Evolutionary conservation across 441 rosid species (phyloP), one percentile per base, ranked within the genome.

Genomic region (Geranium incanum): DNA sequence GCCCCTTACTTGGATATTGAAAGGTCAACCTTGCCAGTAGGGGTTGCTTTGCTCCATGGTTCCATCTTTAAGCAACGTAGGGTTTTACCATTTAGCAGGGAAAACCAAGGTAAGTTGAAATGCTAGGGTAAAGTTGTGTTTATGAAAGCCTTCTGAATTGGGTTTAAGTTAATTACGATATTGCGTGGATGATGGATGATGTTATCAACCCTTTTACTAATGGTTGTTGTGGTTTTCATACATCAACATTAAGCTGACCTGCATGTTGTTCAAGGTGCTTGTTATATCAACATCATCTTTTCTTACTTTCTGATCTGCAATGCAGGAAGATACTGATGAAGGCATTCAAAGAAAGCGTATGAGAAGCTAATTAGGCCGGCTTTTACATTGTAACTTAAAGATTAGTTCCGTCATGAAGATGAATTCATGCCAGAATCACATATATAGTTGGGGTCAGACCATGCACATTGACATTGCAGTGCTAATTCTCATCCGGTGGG

Each of bases 291-390:
- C 23, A 16, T 23, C 13, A 33, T 73, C 75, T 67, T 1, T 23
- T 12, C 41, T 15, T 41, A 19, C 59, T 43, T 66, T 60, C 11
- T 52, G 45, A 59, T 43, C 74, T 86, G 85, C 95, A 94, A 97
- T 86, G 85, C 95, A 94, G 99, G 97, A 86, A 70, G 78, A 74
- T 75, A 66, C 76, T 36, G 92, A 91, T 77, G 94, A 90, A 78
- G 86, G 85, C 77, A 86, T 81, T 82, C 94, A 84, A 71, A 87
- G 90, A 78, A 89, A 88, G 76, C 76, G 85, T 74, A 69, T 87
- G 86, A 85, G 90, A 83, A 50, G 85, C 71, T 66, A 64, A 62
- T 72, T 80, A 76, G 78, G 81, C 76, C 57, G 55, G 79, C 63
- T 74, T 78, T 72, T 79, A 78, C 75, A 78, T 65, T 81, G 82